Percentiles rank a stretch among this genome's conserved stretches.
These are phyloP conservation scores for Pseudonectria buxi DNA, from an alignment of 2,329 filamentous ascomycete genomes.

Conservation along the genomic window DNA sequence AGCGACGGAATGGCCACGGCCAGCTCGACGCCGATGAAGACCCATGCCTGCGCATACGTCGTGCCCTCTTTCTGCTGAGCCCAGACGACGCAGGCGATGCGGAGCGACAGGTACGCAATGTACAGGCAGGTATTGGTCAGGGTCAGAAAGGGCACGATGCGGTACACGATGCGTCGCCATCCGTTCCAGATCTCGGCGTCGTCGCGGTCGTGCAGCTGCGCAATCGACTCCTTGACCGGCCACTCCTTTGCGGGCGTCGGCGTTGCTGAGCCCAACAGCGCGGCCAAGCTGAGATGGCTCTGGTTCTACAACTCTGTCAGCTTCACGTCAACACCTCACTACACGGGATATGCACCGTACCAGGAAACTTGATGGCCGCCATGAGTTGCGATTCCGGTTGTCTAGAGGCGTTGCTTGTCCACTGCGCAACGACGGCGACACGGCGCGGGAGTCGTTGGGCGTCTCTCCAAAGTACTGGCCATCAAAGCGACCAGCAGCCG, in stretches of 20 bases:
- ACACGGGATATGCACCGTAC: constrained; percentile 7
- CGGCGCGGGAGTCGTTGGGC: constrained; percentile 19
- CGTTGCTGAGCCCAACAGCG: constrained; percentile 28
- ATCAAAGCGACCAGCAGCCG: constrained; percentile 15
- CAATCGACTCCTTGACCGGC: constrained; percentile 27
- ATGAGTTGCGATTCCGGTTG: constrained; percentile 15
- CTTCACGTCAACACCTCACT: too few relatives aligned
- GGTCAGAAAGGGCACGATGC: constrained; percentile 32
- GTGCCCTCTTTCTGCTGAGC: constrained; percentile 37
- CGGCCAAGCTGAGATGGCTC: constrained; percentile 36
- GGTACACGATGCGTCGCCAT: constrained; percentile 35
- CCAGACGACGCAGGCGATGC: constrained; percentile 45
- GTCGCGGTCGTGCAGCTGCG: constrained; percentile 35
- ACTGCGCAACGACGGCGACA: constrained; percentile 20
- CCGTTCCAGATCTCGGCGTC: constrained; percentile 39
- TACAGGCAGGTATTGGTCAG: constrained; percentile 36
- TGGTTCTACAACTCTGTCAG: constrained; percentile 27
- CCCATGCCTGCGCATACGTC: constrained; percentile 46
- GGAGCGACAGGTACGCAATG: constrained; percentile 42
- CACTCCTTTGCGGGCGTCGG: constrained; percentile 26
- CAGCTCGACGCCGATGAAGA: constrained; percentile 50
- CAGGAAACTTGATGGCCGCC: constrained; percentile 21
- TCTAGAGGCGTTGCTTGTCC: constrained; percentile 19
- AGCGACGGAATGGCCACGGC: constrained; percentile 46
- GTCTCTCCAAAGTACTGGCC: constrained; percentile 19